phyloP scores from a whole-genome alignment of 768 basidiomycete species.

The Inosperma sp. region DNA sequence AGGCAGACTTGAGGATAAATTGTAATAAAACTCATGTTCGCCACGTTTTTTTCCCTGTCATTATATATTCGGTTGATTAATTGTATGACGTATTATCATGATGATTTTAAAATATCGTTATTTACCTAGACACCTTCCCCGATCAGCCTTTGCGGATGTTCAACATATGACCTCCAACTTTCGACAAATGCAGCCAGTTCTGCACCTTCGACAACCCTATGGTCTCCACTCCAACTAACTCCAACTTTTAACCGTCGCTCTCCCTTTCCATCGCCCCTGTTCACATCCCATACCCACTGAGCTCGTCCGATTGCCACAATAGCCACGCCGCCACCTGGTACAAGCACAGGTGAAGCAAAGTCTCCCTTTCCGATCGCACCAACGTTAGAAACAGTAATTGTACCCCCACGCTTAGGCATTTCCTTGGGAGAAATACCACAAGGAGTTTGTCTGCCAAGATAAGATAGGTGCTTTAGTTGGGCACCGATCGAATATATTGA shows the following conservation, averaged over 20 bases:
- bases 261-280: constrained; percentile 31
- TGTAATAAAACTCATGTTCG: too few relatives aligned
- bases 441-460: constrained; percentile 65
- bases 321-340: constrained; percentile 79
- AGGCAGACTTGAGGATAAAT: too few relatives aligned
- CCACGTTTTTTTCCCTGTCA: too few relatives aligned
- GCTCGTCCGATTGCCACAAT: constrained; percentile 80
- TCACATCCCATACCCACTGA: constrained; percentile 72
- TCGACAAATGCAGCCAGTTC: constrained; percentile 88
- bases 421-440: constrained; percentile 59
- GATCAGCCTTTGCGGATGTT: constrained; percentile 65
- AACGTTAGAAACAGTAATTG: constrained; percentile 77
- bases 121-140: constrained; percentile 47
- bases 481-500: constrained; percentile 62
- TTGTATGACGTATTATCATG: too few relatives aligned
- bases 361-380: constrained; percentile 75
- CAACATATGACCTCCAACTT: constrained; percentile 76
- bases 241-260: constrained; percentile 32
- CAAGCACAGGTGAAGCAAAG: constrained; percentile 67
- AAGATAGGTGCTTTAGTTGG: constrained; percentile 52
- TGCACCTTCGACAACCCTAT: constrained; percentile 83
- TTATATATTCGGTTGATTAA: too few relatives aligned
- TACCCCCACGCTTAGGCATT: constrained; percentile 73
- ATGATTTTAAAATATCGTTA: too few relatives aligned
- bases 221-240: constrained; percentile 85